These are phyloP conservation scores for Chaetomium sp. DNA, from an alignment of 2,329 filamentous ascomycete genomes.

Conservation along the genomic window DNA sequence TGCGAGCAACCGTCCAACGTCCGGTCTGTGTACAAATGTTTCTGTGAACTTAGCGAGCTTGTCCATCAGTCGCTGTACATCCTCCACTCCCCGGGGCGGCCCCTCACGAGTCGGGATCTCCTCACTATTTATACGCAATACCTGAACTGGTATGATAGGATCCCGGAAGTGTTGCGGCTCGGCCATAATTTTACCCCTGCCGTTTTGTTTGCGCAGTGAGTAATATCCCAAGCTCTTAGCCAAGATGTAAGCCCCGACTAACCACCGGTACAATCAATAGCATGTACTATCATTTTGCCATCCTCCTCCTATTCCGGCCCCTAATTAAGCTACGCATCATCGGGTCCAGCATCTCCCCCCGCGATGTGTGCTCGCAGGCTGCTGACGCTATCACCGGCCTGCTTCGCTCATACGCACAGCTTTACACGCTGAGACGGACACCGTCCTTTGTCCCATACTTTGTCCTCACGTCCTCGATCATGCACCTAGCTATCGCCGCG, in stretches of 20 bases:
- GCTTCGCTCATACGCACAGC: conserved; percentile 49
- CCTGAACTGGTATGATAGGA: conserved; percentile 62
- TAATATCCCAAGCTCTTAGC: conserved; percentile 14
- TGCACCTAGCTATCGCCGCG: conserved; percentile 51
- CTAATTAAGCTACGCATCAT: conserved; percentile 60
- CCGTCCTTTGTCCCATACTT: conserved; percentile 58
- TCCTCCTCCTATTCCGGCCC: conserved; percentile 67
- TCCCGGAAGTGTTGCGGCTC: conserved; percentile 58
- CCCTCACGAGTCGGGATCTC: conserved; percentile 57
- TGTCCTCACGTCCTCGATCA: conserved; percentile 54
- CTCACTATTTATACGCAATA: conserved; percentile 62
- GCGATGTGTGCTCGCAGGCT: conserved; percentile 58
- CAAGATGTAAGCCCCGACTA: too few relatives aligned
- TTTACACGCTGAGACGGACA: conserved; percentile 52
- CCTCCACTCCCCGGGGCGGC: conserved; percentile 63
- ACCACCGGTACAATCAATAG: conserved; percentile 29
- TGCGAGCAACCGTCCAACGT: conserved; percentile 61
- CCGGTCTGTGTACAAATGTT: conserved; percentile 59
- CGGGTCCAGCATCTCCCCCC: conserved; percentile 55
- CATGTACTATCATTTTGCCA: conserved; percentile 65
- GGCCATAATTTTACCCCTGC: conserved; percentile 66
- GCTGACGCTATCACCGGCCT: conserved; percentile 54
- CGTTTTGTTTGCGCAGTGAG: conserved; percentile 68
- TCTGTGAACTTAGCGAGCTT: conserved; percentile 66
- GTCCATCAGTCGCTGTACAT: conserved; percentile 66